phyloP scores from a whole-genome alignment of 139 green algal species.

The Edaphochlamys debaryana region DNA sequence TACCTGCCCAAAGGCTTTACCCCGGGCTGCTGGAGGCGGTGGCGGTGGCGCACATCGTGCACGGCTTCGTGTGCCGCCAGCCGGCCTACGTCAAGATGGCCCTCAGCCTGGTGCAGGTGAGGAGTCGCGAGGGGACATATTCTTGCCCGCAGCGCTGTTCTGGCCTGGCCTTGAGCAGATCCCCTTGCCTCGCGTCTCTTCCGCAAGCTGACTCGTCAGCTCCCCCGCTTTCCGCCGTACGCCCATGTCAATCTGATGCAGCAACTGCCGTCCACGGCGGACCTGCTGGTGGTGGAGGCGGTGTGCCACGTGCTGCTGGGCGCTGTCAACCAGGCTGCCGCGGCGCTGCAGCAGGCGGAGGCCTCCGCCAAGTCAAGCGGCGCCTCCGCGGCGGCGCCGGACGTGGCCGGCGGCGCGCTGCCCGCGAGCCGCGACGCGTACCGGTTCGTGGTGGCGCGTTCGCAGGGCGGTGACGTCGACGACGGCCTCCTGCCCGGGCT shows the following conservation, averaged over 20 bases:
- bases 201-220: too few species aligned
- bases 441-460: slow-evolving; percentile 49
- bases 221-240: too few species aligned
- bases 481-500: slow-evolving; percentile 69
- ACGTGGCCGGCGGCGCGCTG: neutral
- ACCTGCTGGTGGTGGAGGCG: slow-evolving; percentile 31
- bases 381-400: too few species aligned
- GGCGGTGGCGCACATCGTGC: slow-evolving; percentile 66
- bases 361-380: neutral
- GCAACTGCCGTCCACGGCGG: slow-evolving; percentile 15
- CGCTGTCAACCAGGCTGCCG: neutral
- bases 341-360: neutral
- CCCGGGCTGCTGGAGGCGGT: slow-evolving; percentile 62
- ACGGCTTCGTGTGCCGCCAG: slow-evolving; percentile 65
- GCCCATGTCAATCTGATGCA: neutral
- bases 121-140: too few species aligned
- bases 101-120: slow-evolving; percentile 29
- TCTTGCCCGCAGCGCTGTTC: too few species aligned
- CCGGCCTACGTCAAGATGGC: slow-evolving; percentile 62
- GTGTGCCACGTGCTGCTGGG: slow-evolving; percentile 39
- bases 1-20: slow-evolving; percentile 51
- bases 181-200: too few species aligned
- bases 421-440: slow-evolving; percentile 26
- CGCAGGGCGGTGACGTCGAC: slow-evolving; percentile 11
- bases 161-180: too few species aligned